Evolutionary conservation across 768 basidiomycete species (phyloP).

Genomic region (Mycena metata): DNA sequence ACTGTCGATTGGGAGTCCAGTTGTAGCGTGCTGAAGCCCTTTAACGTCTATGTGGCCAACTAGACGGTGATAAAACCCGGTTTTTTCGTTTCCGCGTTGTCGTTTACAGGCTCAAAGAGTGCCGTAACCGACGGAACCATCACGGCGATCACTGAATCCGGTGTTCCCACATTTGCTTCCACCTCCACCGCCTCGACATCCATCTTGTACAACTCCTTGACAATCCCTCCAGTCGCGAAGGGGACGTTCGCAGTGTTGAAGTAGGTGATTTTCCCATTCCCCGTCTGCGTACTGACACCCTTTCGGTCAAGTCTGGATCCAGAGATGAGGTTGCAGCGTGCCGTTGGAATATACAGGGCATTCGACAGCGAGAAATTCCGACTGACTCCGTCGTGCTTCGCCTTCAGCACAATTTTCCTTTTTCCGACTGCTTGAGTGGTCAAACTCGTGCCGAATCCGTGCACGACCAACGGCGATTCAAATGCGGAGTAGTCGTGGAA

Average conservation of each 20-base stretch:
- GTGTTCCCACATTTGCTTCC: too few relatives aligned
- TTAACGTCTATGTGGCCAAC: conserved; percentile 40
- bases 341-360: conserved; percentile 28
- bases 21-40: conserved; percentile 35
- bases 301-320: conserved; percentile 30
- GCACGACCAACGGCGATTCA: conserved; percentile 18
- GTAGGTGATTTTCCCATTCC: conserved; percentile 26
- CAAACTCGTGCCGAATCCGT: conserved; percentile 25
- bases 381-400: not conserved
- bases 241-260: conserved; percentile 12
- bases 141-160: conserved; percentile 28
- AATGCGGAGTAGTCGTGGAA: conserved; percentile 31
- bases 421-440: conserved; percentile 29
- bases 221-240: conserved; percentile 17
- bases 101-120: conserved; percentile 26
- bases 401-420: conserved; percentile 24
- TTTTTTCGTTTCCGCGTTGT: not conserved
- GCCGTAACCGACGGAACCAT: conserved; percentile 21
- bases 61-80: conserved; percentile 36
- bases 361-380: conserved; percentile 22
- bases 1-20: conserved; percentile 28
- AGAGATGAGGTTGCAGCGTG: conserved; percentile 34
- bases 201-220: conserved; percentile 29
- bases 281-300: conserved; percentile 24
- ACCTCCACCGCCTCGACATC: conserved; percentile 16